Conservation (phyloP, 345 rosid species). For the Gynandropsis gynandra region DNA sequence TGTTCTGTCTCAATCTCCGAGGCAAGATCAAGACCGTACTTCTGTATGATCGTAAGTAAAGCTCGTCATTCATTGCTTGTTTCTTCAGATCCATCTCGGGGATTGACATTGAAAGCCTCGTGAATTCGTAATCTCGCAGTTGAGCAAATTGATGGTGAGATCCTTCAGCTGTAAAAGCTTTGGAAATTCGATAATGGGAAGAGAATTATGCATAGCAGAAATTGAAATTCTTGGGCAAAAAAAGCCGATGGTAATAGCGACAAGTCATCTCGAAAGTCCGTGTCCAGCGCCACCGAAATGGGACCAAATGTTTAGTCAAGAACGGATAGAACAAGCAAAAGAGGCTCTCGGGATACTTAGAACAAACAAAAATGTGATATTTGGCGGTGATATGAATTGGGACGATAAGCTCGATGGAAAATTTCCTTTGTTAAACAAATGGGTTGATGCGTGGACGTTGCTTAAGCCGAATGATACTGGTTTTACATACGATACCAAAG, state of each 20-base stretch:
- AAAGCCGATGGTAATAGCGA: constrained; percentile 63
- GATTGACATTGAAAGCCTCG: neutral
- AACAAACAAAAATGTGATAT: constrained; percentile 56
- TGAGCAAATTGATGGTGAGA: constrained; percentile 71
- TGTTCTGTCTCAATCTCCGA: constrained; percentile 52
- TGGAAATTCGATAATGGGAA: constrained; percentile 72
- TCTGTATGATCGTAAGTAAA: constrained; percentile 84
- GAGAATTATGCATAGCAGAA: constrained; percentile 72
- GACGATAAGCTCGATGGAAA: constrained; percentile 76
- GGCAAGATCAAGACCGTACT: constrained; percentile 49
- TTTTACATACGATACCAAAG: constrained; percentile 87
- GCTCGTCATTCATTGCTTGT: neutral
- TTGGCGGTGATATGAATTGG: constrained; percentile 97
- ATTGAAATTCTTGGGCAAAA: constrained; percentile 47
- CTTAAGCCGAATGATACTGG: constrained; percentile 65
- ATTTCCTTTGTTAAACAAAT: constrained; percentile 62
- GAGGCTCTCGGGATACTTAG: constrained; percentile 47
- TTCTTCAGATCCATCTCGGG: neutral
- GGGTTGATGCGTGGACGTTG: constrained; percentile 79
- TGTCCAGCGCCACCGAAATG: constrained; percentile 86
- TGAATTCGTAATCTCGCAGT: constrained; percentile 39
- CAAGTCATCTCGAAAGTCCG: constrained; percentile 98
- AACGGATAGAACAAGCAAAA: constrained; percentile 75
- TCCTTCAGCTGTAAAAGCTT: constrained; percentile 56
- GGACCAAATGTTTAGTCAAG: constrained; percentile 95